Base-by-base conservation (phyloP, 768 basidiomycete genomes). In the Termitomyces sp. region DNA sequence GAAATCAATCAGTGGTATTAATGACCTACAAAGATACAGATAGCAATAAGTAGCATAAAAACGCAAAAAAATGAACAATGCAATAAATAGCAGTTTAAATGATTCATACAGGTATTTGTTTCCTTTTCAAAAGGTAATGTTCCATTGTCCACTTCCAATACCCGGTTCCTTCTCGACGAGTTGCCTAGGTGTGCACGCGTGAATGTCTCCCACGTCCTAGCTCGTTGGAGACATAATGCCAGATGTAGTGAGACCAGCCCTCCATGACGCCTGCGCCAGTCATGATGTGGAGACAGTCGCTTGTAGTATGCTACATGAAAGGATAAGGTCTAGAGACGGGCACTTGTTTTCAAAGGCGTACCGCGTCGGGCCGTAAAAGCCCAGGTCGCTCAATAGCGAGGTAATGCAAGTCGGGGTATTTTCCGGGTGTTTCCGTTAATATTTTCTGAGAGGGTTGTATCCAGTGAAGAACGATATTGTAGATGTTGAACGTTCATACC, bases 341-440 rank as follows among this genome's bases (percentile, higher is more conserved):
- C 5, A 8, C 18, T 14, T 3, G 50, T 31, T 13, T 14, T n/a
- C 37, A 18, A 16, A 46, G 20, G 76, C 85, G 53, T 58, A 86
- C 85, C 29, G 85, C 80, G 64, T 88, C 87, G 31, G 87, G 86
- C 3, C 87, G 76, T 14, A 88, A 70, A 43, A 81, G 74, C 31
- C 73, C 85, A 1, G 86, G 86, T 53, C 77, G 74, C 56, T 88
- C 85, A 29, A 88, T 86, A 6, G 76, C 71, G 1, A 88, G 71
- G 64, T 78, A 88, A 61, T 81, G 78, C 3, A 88, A 72, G 59
- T 85, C 74, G 0, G 81, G 79, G 61, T 77, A 86, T 53, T 74
- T 69, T 34, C 53, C 53, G 41, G 66, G 62, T 1, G 63, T 51
- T n/a, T 70, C 67, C 46, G 65, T 67, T 14, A 85, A 66, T 6